A percentile compares a stretch with the other conserved stretches of the same genome.
phyloP scores from a whole-genome alignment of 164 flowering plant genomes.

The Cinnamomum chago region DNA sequence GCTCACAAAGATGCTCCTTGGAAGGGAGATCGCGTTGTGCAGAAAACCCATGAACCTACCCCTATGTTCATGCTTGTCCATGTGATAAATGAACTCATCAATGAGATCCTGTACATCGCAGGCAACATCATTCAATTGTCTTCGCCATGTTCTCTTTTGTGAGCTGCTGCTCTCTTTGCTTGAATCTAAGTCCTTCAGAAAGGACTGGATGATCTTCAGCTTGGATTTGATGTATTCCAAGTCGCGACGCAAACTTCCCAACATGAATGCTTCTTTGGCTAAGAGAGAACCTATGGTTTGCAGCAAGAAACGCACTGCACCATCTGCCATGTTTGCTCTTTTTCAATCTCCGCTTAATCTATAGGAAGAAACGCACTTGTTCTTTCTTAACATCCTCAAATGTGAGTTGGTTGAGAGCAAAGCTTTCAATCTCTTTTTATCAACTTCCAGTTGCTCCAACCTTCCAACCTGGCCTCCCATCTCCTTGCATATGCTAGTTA shows the following conservation, averaged over 20 bases:
- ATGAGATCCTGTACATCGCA: background rate
- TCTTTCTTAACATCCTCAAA: too few relatives aligned
- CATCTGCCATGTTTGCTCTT: background rate
- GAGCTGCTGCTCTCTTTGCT: background rate
- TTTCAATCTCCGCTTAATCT: too few relatives aligned
- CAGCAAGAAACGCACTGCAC: background rate
- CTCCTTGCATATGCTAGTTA: too few relatives aligned
- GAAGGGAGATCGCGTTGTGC: background rate
- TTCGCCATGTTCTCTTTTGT: background rate
- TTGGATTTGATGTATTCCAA: conserved; percentile 14
- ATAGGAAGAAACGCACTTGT: too few relatives aligned
- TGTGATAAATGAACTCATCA: conserved; percentile 2
- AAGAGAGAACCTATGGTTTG: background rate
- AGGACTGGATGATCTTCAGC: conserved; percentile 19
- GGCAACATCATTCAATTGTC: background rate
- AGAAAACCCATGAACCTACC: background rate
- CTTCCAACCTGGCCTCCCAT: too few relatives aligned
- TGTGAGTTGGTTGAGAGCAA: too few relatives aligned
- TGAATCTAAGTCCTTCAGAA: background rate
- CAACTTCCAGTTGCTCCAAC: too few relatives aligned
- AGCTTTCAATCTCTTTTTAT: too few relatives aligned
- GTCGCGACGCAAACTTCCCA: background rate
- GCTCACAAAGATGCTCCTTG: background rate
- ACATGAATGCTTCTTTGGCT: background rate
- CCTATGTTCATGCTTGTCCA: background rate